Base-by-base conservation (phyloP, 805 yeast species). In the Starmerella asiatica region DNA sequence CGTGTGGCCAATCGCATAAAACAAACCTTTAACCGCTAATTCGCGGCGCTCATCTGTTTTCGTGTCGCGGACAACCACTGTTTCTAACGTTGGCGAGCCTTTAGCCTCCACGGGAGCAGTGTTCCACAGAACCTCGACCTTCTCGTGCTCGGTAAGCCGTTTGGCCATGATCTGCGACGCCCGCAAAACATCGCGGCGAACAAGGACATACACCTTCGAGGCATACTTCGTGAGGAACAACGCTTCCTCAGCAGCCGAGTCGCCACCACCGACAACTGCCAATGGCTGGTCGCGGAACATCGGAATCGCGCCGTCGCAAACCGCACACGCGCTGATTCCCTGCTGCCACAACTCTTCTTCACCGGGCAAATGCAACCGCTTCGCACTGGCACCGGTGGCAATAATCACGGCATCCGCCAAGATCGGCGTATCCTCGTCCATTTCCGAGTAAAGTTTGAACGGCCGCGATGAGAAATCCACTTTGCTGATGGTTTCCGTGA, bases 301-400 rank as follows among this genome's bases (percentile, higher is more conserved):
- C 54, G 99, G 99, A 36, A 91, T 93, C 26, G 99, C 99, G 64
- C 99, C 99, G 61, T 91, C 99, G 68, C 99, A 91, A 47, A 91
- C 98, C 30, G 99, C 99, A 70, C 99, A 91, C 15, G 99, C 99
- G 52, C 94, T 82, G 52, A 91, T 91, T 63, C 99, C 99, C 61
- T 79, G 80, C 70, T 91, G 99, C 99, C 99, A 91, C 74, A 91
- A 91, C 27, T 73, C 71, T 51, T 91, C 97, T 68, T 91, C 98
- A 55, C 99, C 99, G 44, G 96, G 94, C 46, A 91, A 68, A 59
- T 73, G 65, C 65, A 91, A 71, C 69, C 98, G 82, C 71, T 79
- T 84, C 44, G 99, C 99, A 30, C 94, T 79, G 18, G 99, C 99
- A 59, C 99, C 99, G 35, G 99, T 91, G 50, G 98, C 94, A 47